phyloP scores from a whole-genome alignment of 108 stramenopile species.

The Aurantiochytrium sp. region DNA sequence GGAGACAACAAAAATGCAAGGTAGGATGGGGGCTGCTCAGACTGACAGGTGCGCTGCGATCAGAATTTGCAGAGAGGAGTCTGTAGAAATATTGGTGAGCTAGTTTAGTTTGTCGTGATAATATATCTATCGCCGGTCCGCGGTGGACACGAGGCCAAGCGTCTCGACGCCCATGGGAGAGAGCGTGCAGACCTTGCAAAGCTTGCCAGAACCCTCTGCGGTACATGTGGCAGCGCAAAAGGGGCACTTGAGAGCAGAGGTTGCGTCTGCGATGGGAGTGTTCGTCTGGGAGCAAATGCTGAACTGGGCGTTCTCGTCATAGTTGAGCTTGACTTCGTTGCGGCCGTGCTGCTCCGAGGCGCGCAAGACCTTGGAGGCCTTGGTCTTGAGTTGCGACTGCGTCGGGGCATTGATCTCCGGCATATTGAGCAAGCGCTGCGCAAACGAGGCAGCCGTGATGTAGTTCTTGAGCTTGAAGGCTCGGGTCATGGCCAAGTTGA shows the following conservation, averaged over 20 bases:
- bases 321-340: conserved; percentile 88
- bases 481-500: conserved; percentile 93
- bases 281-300: conserved; percentile 75
- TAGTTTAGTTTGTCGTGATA: too few relatives aligned
- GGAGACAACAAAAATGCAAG: too few relatives aligned
- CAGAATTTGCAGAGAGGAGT: too few relatives aligned
- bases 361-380: conserved; percentile 90
- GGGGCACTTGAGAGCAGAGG: conserved; percentile 62
- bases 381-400: conserved; percentile 79
- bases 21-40: too few relatives aligned
- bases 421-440: conserved; percentile 85
- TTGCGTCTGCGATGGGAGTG: conserved; percentile 77
- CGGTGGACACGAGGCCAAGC: conserved; percentile 72
- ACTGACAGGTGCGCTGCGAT: too few relatives aligned
- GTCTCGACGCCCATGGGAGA: conserved; percentile 81
- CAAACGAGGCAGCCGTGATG: conserved; percentile 91
- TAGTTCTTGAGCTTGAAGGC: conserved; percentile 97
- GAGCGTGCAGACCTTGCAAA: conserved; percentile 79
- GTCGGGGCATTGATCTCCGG: conserved; percentile 85
- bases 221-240: conserved; percentile 76
- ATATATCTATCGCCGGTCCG: not conserved
- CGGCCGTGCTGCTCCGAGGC: conserved; percentile 94
- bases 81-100: too few relatives aligned
- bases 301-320: conserved; percentile 85
- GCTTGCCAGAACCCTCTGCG: conserved; percentile 54